A percentile compares a stretch with the other conserved stretches of the same genome.
These are phyloP conservation scores for Trichoderma sp. DNA, from an alignment of 2,329 filamentous ascomycete species.

Conservation along the genomic window DNA sequence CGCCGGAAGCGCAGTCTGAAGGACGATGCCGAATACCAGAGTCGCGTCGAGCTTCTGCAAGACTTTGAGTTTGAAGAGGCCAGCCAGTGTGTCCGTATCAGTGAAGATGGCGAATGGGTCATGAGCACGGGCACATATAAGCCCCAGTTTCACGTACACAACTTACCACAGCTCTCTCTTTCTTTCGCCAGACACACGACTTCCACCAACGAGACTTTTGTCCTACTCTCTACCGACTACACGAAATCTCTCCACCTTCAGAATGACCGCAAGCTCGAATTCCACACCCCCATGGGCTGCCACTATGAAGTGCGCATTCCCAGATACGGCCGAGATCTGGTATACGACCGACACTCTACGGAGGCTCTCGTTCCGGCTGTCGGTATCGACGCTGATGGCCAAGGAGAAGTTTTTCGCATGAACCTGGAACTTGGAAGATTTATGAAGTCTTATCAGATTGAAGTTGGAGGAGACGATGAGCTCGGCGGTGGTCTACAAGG, in stretches of 20 bases:
- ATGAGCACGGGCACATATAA: constrained; percentile 86
- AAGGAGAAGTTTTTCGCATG: constrained; percentile 88
- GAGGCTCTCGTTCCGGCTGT: constrained; percentile 88
- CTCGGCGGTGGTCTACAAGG: constrained; percentile 80
- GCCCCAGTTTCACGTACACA: constrained; percentile 82
- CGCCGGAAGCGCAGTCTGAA: constrained; percentile 90
- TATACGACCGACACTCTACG: constrained; percentile 78
- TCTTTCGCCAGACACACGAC: constrained; percentile 92
- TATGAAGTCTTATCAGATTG: constrained; percentile 90
- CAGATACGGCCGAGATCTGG: constrained; percentile 85
- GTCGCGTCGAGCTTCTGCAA: constrained; percentile 90
- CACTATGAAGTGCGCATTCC: constrained; percentile 90
- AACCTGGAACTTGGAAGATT: constrained; percentile 92
- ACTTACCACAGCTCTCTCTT: constrained; percentile 88
- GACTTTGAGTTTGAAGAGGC: constrained; percentile 98
- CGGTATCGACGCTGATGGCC: constrained; percentile 80
- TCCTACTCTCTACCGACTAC: constrained; percentile 86
- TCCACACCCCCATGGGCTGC: constrained; percentile 85
- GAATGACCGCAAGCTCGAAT: constrained; percentile 85
- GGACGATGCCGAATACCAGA: constrained; percentile 88
- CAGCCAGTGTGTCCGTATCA: constrained; percentile 84
- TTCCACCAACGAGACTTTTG: constrained; percentile 86
- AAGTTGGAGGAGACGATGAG: constrained; percentile 82
- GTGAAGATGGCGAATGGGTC: constrained; percentile 95
- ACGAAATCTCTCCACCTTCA: constrained; percentile 94